Conservation (phyloP, 306 rosid species). For the Casuarina glauca region DNA sequence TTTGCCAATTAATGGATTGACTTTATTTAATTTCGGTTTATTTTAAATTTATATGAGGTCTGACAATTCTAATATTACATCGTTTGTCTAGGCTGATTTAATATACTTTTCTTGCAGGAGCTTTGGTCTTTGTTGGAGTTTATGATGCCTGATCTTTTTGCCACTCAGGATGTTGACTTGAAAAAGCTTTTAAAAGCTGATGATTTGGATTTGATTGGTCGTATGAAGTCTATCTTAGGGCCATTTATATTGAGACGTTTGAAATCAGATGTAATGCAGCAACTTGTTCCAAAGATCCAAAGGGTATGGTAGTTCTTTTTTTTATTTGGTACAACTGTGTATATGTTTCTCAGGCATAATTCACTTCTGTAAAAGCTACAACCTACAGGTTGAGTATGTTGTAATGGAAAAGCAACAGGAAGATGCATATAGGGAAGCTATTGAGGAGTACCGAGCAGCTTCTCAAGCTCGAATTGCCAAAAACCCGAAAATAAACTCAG, state of each 20-base stretch:
- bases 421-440: conserved; percentile 80
- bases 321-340: neutral
- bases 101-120: conserved; percentile 61
- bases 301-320: conserved; percentile 42
- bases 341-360: conserved; percentile 14
- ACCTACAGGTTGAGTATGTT: conserved; percentile 81
- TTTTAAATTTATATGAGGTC: too few species aligned
- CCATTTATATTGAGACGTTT: conserved; percentile 92
- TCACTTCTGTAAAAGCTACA: conserved; percentile 12
- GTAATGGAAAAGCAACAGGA: conserved; percentile 81
- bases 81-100: conserved; percentile 6
- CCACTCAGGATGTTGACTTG: conserved; percentile 83
- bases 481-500: conserved; percentile 42
- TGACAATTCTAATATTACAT: too few species aligned
- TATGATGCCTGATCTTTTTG: conserved; percentile 96
- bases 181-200: conserved; percentile 79
- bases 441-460: conserved; percentile 81
- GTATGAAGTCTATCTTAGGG: conserved; percentile 94
- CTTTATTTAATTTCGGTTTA: neutral
- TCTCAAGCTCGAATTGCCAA: conserved; percentile 74
- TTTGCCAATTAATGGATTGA: neutral
- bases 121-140: conserved; percentile 95
- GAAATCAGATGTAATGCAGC: conserved; percentile 98
- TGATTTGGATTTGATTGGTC: conserved; percentile 72
- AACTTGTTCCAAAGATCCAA: conserved; percentile 91